Evolutionary conservation across 192 early-diverging fungal genomes (phyloP).

Genomic region (Backusella westeae): DNA sequence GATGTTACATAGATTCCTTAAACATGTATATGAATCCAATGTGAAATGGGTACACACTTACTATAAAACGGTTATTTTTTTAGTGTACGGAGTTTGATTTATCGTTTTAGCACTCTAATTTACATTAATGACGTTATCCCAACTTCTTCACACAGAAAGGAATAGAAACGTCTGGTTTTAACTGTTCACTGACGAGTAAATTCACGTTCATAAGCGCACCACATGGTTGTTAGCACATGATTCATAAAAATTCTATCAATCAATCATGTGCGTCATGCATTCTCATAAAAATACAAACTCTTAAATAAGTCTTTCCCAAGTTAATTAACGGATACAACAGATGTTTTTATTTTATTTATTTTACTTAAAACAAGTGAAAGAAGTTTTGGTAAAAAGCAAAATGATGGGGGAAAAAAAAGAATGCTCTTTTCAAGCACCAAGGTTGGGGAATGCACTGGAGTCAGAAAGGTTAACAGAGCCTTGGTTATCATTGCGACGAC

Average conservation of each 20-base stretch:
- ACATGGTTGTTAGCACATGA: background rate
- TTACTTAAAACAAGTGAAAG: background rate
- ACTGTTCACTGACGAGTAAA: background rate
- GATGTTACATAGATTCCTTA: too few relatives aligned
- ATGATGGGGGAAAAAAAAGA: background rate
- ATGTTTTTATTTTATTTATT: background rate
- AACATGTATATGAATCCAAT: too few relatives aligned
- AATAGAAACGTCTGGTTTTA: background rate
- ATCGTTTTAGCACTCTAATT: too few relatives aligned
- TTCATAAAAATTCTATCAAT: background rate
- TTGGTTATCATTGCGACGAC: background rate
- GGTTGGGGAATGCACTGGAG: slow-evolving; percentile 6
- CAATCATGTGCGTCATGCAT: background rate
- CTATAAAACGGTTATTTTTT: too few relatives aligned
- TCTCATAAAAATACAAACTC: background rate
- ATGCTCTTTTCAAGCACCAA: background rate
- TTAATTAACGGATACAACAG: background rate
- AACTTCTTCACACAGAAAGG: background rate
- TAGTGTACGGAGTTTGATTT: too few relatives aligned
- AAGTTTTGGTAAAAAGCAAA: background rate
- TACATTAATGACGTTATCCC: too few relatives aligned
- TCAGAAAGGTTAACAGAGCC: slow-evolving; percentile 15
- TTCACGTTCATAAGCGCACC: background rate
- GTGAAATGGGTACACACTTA: too few relatives aligned
- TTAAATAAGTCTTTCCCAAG: background rate